Percentiles rank a stretch among this genome's conserved stretches.
Evolutionary conservation across 352 stramenopile genomes (phyloP).

Genomic region (Globisporangium viniferum): DNA sequence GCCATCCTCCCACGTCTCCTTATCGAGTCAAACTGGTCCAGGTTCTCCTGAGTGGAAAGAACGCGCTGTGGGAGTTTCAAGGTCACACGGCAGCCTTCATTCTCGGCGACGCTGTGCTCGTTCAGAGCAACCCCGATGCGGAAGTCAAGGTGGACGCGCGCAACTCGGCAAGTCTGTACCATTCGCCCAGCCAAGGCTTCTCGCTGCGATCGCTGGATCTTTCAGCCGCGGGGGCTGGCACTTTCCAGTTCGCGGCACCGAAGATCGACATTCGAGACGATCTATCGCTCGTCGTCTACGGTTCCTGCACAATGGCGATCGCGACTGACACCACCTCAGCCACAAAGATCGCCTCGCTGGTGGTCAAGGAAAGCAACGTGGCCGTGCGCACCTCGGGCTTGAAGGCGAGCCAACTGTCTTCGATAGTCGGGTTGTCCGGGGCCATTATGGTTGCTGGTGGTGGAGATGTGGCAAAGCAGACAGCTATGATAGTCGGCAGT

Average conservation of each 20-base stretch:
- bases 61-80: neutral
- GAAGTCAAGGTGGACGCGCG: neutral
- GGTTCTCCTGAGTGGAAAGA: neutral
- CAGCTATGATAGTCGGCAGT: neutral
- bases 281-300: neutral
- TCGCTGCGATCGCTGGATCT: neutral
- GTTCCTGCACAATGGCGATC: neutral
- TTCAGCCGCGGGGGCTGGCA: neutral
- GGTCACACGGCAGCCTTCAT: neutral
- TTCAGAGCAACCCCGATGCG: neutral
- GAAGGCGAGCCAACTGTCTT: neutral
- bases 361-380: neutral
- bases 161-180: neutral
- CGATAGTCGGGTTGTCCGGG: neutral
- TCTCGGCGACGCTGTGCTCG: neutral
- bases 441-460: neutral
- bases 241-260: neutral
- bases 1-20: too few relatives aligned
- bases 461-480: neutral
- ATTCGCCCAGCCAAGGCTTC: neutral
- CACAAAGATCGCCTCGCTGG: neutral
- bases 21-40: neutral
- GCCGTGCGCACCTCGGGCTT: neutral
- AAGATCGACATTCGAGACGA: neutral
- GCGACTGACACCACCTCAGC: neutral